Evolutionary conservation across 257 asterid species (phyloP).

Genomic region (Cordia subcordata): DNA sequence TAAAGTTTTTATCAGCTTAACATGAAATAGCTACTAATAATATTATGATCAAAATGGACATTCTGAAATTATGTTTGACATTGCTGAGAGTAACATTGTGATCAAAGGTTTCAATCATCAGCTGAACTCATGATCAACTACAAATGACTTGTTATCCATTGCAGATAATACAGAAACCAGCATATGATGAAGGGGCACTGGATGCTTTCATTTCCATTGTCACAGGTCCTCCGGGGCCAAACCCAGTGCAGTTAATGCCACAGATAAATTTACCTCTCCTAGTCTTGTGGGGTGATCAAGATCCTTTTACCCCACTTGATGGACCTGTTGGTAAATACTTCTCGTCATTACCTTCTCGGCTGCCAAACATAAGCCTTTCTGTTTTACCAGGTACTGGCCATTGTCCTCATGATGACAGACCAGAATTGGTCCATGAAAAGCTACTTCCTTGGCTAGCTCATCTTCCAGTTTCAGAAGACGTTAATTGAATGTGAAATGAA

Average conservation of each 20-base stretch:
- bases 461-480: constrained; percentile 26
- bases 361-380: constrained; percentile 48
- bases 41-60: too few species aligned
- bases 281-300: constrained; percentile 82
- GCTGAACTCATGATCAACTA: too few species aligned
- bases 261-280: constrained; percentile 53
- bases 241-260: constrained; percentile 67
- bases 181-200: constrained; percentile 81
- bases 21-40: too few species aligned
- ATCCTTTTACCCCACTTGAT: constrained; percentile 82
- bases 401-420: constrained; percentile 95
- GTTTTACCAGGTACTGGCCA: constrained; percentile 85
- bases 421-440: constrained; percentile 76
- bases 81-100: too few species aligned
- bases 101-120: too few species aligned
- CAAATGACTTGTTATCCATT: neutral
- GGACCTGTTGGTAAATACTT: constrained; percentile 96
- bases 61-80: too few species aligned
- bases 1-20: too few species aligned
- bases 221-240: constrained; percentile 96
- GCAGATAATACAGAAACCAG: constrained; percentile 81
- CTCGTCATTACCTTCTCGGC: constrained; percentile 46
- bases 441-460: constrained; percentile 82
- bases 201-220: constrained; percentile 93
- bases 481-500: neutral